Evolutionary conservation across 2,329 filamentous ascomycete genomes (phyloP), one percentile per base, ranked within the genome.

Genomic region (Diaporthe longicolla): DNA sequence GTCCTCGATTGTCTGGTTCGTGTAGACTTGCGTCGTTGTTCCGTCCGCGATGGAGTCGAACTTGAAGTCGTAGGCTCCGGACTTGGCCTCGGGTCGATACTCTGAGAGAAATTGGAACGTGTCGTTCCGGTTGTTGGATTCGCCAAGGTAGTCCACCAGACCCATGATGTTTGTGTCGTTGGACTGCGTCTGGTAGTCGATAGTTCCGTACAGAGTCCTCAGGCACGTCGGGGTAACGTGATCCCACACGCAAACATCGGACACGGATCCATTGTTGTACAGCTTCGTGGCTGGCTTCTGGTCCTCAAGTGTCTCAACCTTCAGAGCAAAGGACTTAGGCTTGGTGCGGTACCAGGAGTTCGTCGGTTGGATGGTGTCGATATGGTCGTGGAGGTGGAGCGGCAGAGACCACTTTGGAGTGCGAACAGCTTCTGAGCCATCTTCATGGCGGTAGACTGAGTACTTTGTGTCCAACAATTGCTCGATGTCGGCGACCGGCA

Each of bases 391-490:
- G 63, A 88, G 77, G 35, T 84, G 80, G 21, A 85, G 82, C 0
- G 81, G 81, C 6, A 92, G 85, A 57, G 89, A 91, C 89, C 89
- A 92, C 54, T 84, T 81, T 1, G 87, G 86, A 0, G 90, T 85
- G 57, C 90, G 86, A 21, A 88, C 84, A 10, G 90, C 78, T 15
- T 84, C 79, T 3, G 84, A 80, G n/a, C 89, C 90, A 78, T 91
- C 87, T 43, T 82, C 81, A 77, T 90, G 88, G 79, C 87, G 81
- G 80, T 87, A 92, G 3, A 82, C 73, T 26, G 80, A 80, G 75
- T 81, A 85, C 32, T 81, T 78, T 11, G 87, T 86, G n/a, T 82
- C 80, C 17, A 90, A 82, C 58, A 91, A 81, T 61, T 80, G 79
- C 76, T 87, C 84, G 0, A 85, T 84, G 9, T 82, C 80, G 55